Conservation (phyloP, 2,329 filamentous ascomycete species). For the Ophiosphaerella korrae region DNA sequence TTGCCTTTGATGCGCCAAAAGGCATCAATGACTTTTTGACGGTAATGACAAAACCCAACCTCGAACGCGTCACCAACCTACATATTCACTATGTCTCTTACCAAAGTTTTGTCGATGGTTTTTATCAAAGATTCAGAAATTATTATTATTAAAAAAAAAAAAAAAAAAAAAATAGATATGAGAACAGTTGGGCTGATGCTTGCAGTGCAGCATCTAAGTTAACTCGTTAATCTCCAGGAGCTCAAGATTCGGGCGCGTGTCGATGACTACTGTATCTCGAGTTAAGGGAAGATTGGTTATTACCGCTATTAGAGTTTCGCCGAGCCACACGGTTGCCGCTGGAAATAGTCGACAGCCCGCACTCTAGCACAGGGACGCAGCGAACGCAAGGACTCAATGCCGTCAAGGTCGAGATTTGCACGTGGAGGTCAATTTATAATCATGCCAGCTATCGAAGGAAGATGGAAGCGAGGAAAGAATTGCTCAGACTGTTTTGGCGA, state of each 20-base stretch:
- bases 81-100: conserved; percentile 40
- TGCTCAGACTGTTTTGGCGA: too few species aligned
- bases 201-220: conserved; percentile 27
- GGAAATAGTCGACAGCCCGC: too few species aligned
- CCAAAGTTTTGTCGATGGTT: too few species aligned
- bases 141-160: too few species aligned
- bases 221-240: conserved; percentile 22
- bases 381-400: conserved; percentile 2
- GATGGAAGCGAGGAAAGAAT: too few species aligned
- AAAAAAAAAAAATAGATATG: too few species aligned
- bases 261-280: too few species aligned
- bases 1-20: conserved; percentile 36
- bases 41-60: conserved; percentile 17
- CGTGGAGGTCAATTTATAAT: conserved; percentile 6
- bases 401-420: conserved; percentile 22
- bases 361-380: background rate
- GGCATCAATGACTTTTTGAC: conserved; percentile 35
- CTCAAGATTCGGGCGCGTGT: conserved; percentile 29
- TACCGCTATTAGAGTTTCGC: conserved; percentile 38
- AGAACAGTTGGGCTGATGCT: conserved; percentile 31
- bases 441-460: too few species aligned
- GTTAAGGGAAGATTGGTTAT: too few species aligned
- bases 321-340: conserved; percentile 9
- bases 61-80: conserved; percentile 31
- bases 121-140: too few species aligned